phyloP scores from a whole-genome alignment of 495 filamentous ascomycete genomes.

The Penicillium manginii region DNA sequence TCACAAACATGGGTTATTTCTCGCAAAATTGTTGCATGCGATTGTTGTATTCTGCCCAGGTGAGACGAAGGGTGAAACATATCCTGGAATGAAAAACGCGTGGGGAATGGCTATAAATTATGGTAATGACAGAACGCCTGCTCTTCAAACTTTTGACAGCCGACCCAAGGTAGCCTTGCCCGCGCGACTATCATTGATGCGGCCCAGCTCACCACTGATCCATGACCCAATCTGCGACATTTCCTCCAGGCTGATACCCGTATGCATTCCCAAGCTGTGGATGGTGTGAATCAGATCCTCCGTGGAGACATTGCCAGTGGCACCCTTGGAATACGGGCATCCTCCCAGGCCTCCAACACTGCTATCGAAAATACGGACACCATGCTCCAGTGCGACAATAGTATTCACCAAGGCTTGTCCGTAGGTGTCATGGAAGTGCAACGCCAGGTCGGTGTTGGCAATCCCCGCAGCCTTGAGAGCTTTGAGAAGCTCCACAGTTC shows the following conservation, averaged over 20 bases:
- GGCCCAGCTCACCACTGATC: conserved; percentile 83
- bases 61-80: not conserved
- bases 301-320: conserved; percentile 92
- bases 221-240: conserved; percentile 83
- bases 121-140: not conserved
- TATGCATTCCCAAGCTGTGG: conserved; percentile 83
- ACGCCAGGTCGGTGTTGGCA: conserved; percentile 76
- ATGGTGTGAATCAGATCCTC: conserved; percentile 92
- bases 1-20: no score
- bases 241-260: conserved; percentile 83
- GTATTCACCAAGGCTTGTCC: conserved; percentile 92
- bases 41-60: no score
- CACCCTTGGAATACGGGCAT: conserved; percentile 91
- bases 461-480: conserved; percentile 77
- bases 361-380: conserved; percentile 86
- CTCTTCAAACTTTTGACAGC: conserved; percentile 6
- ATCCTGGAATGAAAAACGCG: not conserved
- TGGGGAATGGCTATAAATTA: not conserved
- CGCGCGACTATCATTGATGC: conserved; percentile 72
- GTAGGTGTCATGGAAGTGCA: conserved; percentile 98
- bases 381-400: conserved; percentile 82
- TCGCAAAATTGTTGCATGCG: no score
- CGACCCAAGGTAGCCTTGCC: conserved; percentile 74
- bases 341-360: conserved; percentile 91
- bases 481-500: conserved; percentile 70